phyloP scores from a whole-genome alignment of 2,329 filamentous ascomycete genomes.

The Cladosporium austrohemisphaericum region DNA sequence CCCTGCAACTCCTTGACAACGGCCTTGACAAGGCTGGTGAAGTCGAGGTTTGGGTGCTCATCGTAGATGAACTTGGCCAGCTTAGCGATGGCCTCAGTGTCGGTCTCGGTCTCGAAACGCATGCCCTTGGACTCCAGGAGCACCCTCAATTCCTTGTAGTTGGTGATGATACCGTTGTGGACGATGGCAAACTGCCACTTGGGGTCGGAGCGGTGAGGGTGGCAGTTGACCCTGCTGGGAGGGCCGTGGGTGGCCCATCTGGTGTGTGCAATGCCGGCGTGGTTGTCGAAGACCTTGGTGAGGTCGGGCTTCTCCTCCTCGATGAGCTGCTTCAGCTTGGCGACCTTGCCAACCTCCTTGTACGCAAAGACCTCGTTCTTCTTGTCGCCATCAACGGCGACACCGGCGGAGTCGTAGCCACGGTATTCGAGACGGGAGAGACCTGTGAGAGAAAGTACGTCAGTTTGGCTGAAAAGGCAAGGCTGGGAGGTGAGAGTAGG shows the following conservation, averaged over 20 bases:
- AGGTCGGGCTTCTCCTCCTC: slow-evolving; percentile 77
- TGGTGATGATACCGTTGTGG: slow-evolving; percentile 99
- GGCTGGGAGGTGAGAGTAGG: slow-evolving; percentile 34
- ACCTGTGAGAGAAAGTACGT: slow-evolving; percentile 52
- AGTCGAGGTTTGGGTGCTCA: slow-evolving; percentile 88
- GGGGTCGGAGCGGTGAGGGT: slow-evolving; percentile 94
- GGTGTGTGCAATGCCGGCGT: slow-evolving; percentile 97
- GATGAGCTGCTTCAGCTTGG: slow-evolving; percentile 91
- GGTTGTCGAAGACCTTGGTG: slow-evolving; percentile 92
- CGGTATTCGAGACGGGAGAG: slow-evolving; percentile 96
- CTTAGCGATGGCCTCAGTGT: slow-evolving; percentile 99
- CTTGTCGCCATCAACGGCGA: slow-evolving; percentile 96
- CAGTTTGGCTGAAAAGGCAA: slow-evolving; percentile 12
- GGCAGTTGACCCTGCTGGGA: slow-evolving; percentile 92
- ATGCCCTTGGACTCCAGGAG: slow-evolving; percentile 92
- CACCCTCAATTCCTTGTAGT: slow-evolving; percentile 99
- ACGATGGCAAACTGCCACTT: slow-evolving; percentile 96
- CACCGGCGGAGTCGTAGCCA: slow-evolving; percentile 95
- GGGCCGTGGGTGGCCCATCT: slow-evolving; percentile 97
- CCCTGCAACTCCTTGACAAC: slow-evolving; percentile 98
- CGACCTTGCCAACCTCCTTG: slow-evolving; percentile 99
- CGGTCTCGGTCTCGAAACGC: slow-evolving; percentile 98
- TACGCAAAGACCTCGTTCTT: slow-evolving; percentile 96
- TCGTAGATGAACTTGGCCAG: slow-evolving; percentile 97
- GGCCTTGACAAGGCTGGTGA: slow-evolving; percentile 93